Conservation (phyloP, 1,284 basidiomycete species). For the Bjerkandera adusta region DNA sequence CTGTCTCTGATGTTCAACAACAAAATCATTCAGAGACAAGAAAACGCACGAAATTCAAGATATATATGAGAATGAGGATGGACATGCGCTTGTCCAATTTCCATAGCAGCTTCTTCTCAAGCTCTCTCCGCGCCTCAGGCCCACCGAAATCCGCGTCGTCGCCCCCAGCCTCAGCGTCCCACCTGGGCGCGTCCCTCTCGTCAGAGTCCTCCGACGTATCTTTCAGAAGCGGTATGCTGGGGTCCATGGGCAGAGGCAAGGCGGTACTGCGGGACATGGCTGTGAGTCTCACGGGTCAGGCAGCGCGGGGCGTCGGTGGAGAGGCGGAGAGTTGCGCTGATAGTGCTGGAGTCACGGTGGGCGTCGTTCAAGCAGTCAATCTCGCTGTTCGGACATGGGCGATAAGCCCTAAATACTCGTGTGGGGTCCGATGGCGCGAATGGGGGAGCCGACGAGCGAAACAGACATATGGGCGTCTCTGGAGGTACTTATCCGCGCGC, state of each 20-base stretch:
- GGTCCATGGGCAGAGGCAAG: background rate
- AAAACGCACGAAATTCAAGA: slow-evolving; percentile 57
- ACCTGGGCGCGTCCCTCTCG: background rate
- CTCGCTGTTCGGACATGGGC: too few relatives aligned
- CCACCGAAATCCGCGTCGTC: slow-evolving; percentile 40
- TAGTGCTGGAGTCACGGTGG: too few relatives aligned
- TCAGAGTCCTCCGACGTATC: background rate
- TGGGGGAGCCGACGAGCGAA: too few relatives aligned
- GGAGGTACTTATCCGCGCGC: background rate
- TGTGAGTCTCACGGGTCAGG: background rate
- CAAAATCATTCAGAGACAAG: background rate
- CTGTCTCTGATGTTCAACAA: slow-evolving; percentile 25
- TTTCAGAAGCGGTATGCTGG: slow-evolving; percentile 11
- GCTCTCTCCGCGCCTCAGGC: slow-evolving; percentile 33
- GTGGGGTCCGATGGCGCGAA: too few relatives aligned
- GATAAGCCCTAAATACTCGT: too few relatives aligned
- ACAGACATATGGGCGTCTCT: too few relatives aligned
- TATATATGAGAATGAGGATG: slow-evolving; percentile 64
- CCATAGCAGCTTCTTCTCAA: slow-evolving; percentile 53
- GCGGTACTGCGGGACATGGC: background rate
- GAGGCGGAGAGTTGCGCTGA: background rate
- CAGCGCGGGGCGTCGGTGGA: background rate
- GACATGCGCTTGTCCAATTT: slow-evolving; percentile 67
- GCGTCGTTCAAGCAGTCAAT: too few relatives aligned
- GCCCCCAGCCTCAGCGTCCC: background rate